These are phyloP conservation scores for Kuraishia capsulata DNA, from an alignment of 805 yeast species.

Conservation along the genomic window DNA sequence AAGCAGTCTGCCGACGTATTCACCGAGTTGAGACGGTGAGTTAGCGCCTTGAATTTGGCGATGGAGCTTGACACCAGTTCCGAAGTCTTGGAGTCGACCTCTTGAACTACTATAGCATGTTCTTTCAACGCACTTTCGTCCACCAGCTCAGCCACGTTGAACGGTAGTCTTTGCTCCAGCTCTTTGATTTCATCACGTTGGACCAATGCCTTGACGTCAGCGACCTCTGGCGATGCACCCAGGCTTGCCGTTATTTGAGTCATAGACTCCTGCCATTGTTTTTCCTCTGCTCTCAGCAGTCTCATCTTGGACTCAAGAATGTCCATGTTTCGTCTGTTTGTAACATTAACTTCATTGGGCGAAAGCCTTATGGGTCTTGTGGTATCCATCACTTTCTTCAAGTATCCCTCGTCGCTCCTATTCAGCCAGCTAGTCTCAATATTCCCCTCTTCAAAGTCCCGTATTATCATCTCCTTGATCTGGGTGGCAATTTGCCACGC, in stretches of 20 bases:
- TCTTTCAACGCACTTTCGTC: neutral
- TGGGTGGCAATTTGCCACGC: constrained; percentile 32
- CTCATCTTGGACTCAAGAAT: constrained; percentile 34
- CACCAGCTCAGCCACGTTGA: neutral
- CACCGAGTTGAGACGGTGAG: constrained; percentile 16
- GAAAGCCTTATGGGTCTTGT: constrained; percentile 21
- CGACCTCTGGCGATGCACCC: neutral
- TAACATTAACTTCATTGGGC: constrained; percentile 54
- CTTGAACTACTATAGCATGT: neutral
- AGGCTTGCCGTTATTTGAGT: neutral
- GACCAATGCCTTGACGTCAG: neutral
- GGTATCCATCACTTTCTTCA: constrained; percentile 13
- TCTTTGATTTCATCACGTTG: neutral
- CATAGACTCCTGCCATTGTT: constrained; percentile 27
- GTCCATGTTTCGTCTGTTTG: constrained; percentile 38
- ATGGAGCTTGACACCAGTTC: constrained; percentile 11
- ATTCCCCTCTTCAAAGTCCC: constrained; percentile 49
- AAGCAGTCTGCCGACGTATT: constrained; percentile 12
- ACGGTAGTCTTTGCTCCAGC: neutral
- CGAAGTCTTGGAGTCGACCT: neutral
- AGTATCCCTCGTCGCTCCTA: constrained; percentile 17
- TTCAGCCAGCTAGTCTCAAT: constrained; percentile 66
- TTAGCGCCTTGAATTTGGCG: constrained; percentile 26
- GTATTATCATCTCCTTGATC: constrained; percentile 53
- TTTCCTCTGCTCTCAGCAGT: constrained; percentile 35